Base-by-base conservation (phyloP, 768 basidiomycete genomes). In the Omphalotus guepiniiformis region DNA sequence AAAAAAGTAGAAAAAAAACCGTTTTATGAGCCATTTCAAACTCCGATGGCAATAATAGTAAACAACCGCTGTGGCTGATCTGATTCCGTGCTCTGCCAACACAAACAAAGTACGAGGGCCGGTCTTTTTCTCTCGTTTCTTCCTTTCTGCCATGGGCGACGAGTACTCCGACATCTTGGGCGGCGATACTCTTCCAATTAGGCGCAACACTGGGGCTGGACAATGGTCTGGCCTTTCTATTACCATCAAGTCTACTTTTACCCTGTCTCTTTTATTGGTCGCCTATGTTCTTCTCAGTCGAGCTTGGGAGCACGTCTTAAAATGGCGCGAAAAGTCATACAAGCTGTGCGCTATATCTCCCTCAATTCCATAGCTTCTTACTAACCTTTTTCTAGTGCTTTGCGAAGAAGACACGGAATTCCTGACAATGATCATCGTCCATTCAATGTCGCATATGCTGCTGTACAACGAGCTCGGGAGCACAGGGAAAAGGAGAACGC, bases 401-500 rank as follows among this genome's bases (percentile, higher is more conserved):
- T 82, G 73, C 80, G 89, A 51, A 72, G 89, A 54, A 73, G 78
- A 66, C 80, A 89, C 59, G 90, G 89, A 38, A 92, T 92, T 50
- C 90, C 89, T 15, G 89, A 92, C 70, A 74, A 72, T 48, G 89
- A 92, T 70, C 74, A 80, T 53, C 75, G 89, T 26, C 87, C 89
- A 11, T 92, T 92, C 73, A 86, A 85, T 62, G 85, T 91, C 53
- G 90, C 89, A n/a, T 88, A 87, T 64, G 78, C 87, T 54, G 86
- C 85, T 49, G 83, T 80, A 30, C 66, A 74, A 51, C 73, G 73
- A 46, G 68, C 75, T 38, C 75, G 78, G 52, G 72, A 79, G 57
- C 78, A 85, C 56, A 68, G 76, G 55, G 73, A 72, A 43, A 67
- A 68, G 40, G 63, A 68, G 62, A 54, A 64, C 60, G 59, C 68